Evolutionary conservation across 768 basidiomycete genomes (phyloP).

Genomic region (Rhizopogon salebrosus): DNA sequence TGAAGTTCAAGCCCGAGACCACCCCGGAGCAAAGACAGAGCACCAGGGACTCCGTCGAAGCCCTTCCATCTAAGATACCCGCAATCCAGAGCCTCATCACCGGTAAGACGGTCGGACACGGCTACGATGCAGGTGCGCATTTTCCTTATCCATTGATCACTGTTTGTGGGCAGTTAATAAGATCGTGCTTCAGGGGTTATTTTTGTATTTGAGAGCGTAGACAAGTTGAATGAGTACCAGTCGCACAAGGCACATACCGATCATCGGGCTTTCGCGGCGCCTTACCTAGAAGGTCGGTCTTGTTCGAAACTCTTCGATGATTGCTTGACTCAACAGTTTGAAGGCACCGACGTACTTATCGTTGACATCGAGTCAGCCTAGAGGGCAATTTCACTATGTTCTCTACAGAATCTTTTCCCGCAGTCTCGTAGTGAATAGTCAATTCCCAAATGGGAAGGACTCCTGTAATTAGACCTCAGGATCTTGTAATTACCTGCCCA

Average conservation of each 20-base stretch:
- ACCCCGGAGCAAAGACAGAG: constrained; percentile 5
- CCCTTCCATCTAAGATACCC: constrained; percentile 15
- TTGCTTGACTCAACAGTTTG: background rate
- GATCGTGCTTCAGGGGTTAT: constrained; percentile 12
- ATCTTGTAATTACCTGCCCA: no score
- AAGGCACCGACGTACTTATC: constrained; percentile 15
- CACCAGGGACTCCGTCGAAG: background rate
- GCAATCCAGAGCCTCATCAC: constrained; percentile 9
- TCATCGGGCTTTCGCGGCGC: constrained; percentile 2
- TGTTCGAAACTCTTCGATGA: background rate
- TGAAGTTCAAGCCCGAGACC: constrained; percentile 16
- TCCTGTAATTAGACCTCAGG: no score
- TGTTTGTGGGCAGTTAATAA: background rate
- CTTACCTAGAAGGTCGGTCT: constrained; percentile 16
- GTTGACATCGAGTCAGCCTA: constrained; percentile 17
- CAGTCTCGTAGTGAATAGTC: no score
- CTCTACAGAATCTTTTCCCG: no score
- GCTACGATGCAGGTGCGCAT: constrained; percentile 18
- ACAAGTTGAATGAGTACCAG: constrained; percentile 7
- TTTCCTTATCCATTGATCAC: background rate
- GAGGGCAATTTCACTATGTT: background rate
- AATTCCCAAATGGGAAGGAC: no score
- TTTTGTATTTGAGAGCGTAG: constrained; percentile 16
- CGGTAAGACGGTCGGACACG: constrained; percentile 15
- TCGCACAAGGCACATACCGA: constrained; percentile 12